These are phyloP conservation scores for Achlya hypogyna DNA, from an alignment of 352 stramenopile species.

Conservation along the genomic window DNA sequence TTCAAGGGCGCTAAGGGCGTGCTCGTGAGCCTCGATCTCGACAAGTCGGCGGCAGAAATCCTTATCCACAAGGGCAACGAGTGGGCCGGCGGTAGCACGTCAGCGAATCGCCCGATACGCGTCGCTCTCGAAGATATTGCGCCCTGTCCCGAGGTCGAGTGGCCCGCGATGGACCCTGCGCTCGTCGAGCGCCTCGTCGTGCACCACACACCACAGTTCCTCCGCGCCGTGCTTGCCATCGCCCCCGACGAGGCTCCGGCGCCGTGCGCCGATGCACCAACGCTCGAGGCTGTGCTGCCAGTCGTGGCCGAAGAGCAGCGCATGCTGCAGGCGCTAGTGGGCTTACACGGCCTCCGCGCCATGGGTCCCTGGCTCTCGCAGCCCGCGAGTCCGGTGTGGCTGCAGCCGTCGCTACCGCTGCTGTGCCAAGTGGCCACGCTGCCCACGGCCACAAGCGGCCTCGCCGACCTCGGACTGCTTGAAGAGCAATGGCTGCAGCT, in stretches of 20 bases:
- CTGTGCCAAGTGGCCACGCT: conserved; percentile 14
- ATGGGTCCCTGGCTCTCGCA: neutral
- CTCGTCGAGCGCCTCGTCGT: conserved; percentile 61
- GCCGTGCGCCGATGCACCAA: neutral
- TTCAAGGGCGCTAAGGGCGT: conserved; percentile 65
- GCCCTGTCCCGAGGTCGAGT: conserved; percentile 62
- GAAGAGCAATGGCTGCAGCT: conserved; percentile 17
- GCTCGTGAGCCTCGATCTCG: conserved; percentile 66
- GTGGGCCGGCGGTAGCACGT: neutral
- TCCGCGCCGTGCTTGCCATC: conserved; percentile 22
- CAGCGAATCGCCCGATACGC: conserved; percentile 42
- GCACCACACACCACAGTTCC: conserved; percentile 63
- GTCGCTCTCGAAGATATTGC: conserved; percentile 78
- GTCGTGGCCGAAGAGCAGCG: neutral
- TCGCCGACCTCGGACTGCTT: neutral
- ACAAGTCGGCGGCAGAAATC: conserved; percentile 76
- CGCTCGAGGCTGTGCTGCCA: neutral
- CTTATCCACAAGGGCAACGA: conserved; percentile 31
- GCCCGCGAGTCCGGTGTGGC: neutral
- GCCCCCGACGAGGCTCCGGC: neutral
- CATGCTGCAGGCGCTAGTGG: neutral
- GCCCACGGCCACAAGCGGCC: neutral
- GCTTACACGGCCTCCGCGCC: neutral
- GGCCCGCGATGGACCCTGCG: conserved; percentile 58
- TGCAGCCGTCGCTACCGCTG: neutral